Percentiles rank a stretch among this genome's conserved stretches.
Evolutionary conservation across 2,329 filamentous ascomycete species (phyloP).

Genomic region (Epichloe elymi): DNA sequence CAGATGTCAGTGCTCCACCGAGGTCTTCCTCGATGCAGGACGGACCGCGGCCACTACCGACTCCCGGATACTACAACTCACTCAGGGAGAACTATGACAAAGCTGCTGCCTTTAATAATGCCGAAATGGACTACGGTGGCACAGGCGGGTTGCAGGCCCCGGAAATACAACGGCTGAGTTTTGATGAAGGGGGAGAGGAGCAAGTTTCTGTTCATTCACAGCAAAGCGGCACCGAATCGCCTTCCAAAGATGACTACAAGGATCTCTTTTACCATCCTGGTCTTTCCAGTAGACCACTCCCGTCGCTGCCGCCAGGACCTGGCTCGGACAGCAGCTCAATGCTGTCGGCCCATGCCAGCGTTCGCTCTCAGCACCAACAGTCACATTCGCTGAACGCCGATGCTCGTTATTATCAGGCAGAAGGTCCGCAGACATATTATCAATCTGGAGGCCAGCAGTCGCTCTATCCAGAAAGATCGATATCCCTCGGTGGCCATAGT

Average conservation of each 20-base stretch:
- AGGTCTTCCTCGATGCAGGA: slow-evolving; percentile 27
- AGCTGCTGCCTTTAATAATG: slow-evolving; percentile 37
- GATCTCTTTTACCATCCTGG: slow-evolving; percentile 93
- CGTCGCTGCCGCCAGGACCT: slow-evolving; percentile 44
- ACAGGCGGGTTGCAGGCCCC: slow-evolving; percentile 83
- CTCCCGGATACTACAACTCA: slow-evolving; percentile 23
- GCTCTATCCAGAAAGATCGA: slow-evolving; percentile 52
- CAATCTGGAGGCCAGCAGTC: slow-evolving; percentile 22
- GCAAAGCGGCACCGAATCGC: slow-evolving; percentile 50
- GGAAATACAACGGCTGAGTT: slow-evolving; percentile 62
- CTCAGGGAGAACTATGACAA: slow-evolving; percentile 17
- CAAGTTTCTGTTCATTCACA: slow-evolving; percentile 42
- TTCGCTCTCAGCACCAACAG: slow-evolving; percentile 33
- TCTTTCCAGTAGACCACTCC: slow-evolving; percentile 52
- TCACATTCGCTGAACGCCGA: slow-evolving; percentile 36
- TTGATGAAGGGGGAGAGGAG: slow-evolving; percentile 79
- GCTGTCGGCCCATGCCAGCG: slow-evolving; percentile 29
- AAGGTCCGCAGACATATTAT: slow-evolving; percentile 39
- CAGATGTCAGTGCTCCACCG: slow-evolving; percentile 29
- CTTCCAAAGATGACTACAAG: slow-evolving; percentile 59
- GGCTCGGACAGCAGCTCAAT: slow-evolving; percentile 48
- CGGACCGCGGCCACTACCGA: slow-evolving; percentile 35
- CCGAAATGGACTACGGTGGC: slow-evolving; percentile 72
- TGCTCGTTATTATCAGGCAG: slow-evolving; percentile 25
- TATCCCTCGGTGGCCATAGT: slow-evolving; percentile 71